Conservation (phyloP, 345 rosid genomes). For the Acer negundo region DNA sequence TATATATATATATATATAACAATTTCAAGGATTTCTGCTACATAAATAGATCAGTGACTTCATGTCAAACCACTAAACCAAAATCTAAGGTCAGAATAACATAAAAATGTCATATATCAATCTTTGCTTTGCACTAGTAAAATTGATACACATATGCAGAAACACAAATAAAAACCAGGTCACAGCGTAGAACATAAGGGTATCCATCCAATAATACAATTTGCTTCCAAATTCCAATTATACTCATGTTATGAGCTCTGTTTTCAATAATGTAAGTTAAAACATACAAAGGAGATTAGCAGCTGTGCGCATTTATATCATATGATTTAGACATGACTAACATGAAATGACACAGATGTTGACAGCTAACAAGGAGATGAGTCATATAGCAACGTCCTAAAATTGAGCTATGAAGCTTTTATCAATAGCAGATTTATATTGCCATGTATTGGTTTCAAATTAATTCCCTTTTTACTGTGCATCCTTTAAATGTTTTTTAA, state of each 20-base stretch:
- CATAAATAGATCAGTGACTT: not conserved
- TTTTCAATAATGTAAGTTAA: no score
- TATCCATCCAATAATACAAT: no score
- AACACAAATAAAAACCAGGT: no score
- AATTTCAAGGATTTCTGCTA: not conserved
- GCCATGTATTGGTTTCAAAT: not conserved
- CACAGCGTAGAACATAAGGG: no score
- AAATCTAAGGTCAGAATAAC: not conserved
- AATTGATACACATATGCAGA: not conserved
- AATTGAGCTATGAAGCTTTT: no score
- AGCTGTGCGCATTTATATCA: not conserved
- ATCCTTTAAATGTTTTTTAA: not conserved
- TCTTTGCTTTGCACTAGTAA: not conserved
- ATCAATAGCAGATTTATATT: not conserved
- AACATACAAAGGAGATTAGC: not conserved
- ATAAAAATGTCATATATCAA: not conserved
- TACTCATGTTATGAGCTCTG: no score
- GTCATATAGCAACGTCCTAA: no score
- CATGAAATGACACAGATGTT: not conserved
- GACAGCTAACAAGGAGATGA: not conserved
- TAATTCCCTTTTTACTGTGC: not conserved
- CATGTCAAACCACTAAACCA: not conserved
- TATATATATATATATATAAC: no score
- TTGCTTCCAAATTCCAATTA: no score
- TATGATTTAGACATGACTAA: not conserved